Base-by-base conservation (phyloP, 164 flowering plant genomes). In the Vitis cinerea region DNA sequence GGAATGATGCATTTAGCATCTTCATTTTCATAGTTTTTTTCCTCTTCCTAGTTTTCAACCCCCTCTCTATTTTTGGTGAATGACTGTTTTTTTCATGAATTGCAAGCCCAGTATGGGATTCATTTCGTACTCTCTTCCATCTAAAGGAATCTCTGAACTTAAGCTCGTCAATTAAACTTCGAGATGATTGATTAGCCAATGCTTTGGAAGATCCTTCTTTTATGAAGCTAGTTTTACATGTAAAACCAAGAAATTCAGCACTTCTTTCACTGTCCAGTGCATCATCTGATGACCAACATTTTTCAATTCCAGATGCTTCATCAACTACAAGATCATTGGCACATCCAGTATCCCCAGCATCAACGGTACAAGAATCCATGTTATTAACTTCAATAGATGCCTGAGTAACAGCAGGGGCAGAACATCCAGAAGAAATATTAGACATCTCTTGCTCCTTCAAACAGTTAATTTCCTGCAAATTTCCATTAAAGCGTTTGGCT, bases 381-480 rank as follows among this genome's bases (percentile, higher is more conserved):
- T 71, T 82, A 66, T 76, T 79, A 65, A 80, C 76, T 69, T 82
- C 82, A 23, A 59, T 61, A 47, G 88, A 87, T 70, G 72, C 78
- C 75, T 82, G 84, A 10, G 86, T 85, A 56, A 89, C 78, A 52
- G 77, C 87, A 77, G 89, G 85, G n/a, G 86, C 84, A 68, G 83
- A 84, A 70, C 77, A 78, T 75, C 83, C 83, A 29, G 90, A 84
- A 71, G 85, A 87, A 59, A 69, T 75, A 75, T 84, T 83, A 48
- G 88, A 85, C 74, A 77, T 75, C 61, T 83, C 89, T 56, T 79
- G 83, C 78, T 81, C 87, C 72, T 82, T 80, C 68, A 72, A 71
- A 37, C 74, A 72, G 64, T 71, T 77, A 7, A 71, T 75, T 63
- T 67, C 71, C 15, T 78, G 77, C 61, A 59, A 29, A 65, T 30